Evolutionary conservation across 768 basidiomycete species (phyloP).

Genomic region (Flagelloscypha sp.): DNA sequence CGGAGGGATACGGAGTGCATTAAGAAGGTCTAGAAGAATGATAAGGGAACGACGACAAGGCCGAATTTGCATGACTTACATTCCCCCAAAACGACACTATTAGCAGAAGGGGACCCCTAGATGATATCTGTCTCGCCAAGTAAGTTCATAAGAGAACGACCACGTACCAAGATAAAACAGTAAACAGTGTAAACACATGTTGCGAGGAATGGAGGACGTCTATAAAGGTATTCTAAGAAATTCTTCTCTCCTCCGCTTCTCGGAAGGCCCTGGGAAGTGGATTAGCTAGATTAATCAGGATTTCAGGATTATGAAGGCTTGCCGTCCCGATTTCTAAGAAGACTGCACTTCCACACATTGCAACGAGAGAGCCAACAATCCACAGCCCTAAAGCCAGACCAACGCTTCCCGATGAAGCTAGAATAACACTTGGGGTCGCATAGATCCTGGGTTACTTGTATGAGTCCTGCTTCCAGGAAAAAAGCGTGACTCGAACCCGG

Average conservation of each 20-base stretch:
- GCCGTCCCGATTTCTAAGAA: conserved; percentile 75
- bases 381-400: conserved; percentile 64
- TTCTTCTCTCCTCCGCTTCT: conserved; percentile 71
- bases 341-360: conserved; percentile 58
- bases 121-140: background rate
- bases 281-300: background rate
- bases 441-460: conserved; percentile 43
- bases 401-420: conserved; percentile 61
- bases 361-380: conserved; percentile 58
- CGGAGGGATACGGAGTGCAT: conserved; percentile 40
- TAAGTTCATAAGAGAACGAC: background rate
- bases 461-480: background rate
- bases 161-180: conserved; percentile 45
- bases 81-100: conserved; percentile 64
- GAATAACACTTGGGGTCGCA: conserved; percentile 60
- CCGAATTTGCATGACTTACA: conserved; percentile 30
- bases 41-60: background rate
- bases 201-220: conserved; percentile 49
- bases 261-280: conserved; percentile 47
- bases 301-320: conserved; percentile 13
- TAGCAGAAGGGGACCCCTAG: conserved; percentile 52
- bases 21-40: conserved; percentile 45
- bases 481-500: conserved; percentile 4
- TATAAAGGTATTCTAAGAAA: conserved; percentile 65
- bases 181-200: conserved; percentile 55